Base-by-base conservation (phyloP, 1,139 yeast genomes). In the Yamadazyma epiphylla region DNA sequence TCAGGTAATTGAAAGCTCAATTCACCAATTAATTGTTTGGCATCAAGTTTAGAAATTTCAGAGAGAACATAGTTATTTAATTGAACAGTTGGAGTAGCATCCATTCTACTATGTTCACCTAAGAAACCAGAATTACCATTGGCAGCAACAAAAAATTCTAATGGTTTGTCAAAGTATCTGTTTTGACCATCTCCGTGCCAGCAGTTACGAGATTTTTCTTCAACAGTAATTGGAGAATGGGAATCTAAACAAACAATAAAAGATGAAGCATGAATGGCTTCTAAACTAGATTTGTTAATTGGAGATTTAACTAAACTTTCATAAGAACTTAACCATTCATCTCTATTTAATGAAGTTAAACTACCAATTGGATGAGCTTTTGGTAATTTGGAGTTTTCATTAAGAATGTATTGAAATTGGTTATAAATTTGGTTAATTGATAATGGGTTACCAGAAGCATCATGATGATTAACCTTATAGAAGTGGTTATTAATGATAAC, bases 81-180 rank as follows among this genome's bases (percentile, higher is more conserved):
- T 49, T 89, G 80, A 48, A 86, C 80, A 22, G 96, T 91, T 49
- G 96, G 96, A 13, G 96, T 87, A 41, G 97, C 98, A 59, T 91
- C 98, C 97, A 91, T 91, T 70, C 77, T 84, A 20, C 96, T 87
- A 65, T 91, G 98, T 64, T 91, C 98, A 39, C 95, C 97, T 53
- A 88, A 64, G 67, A 88, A 89, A 1, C 96, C 97, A 13, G 96
- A 85, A 45, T 79, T 71, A 40, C 95, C 96, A 56, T 87, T 88
- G 42, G 79, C 81, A 41, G 84, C 67, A 34, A 91, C 77, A 43
- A 88, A 75, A 55, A 86, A 82, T 64, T 91, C 94, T 43, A 85
- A 65, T 5, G 96, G 94, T 68, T 91, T 91, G 67, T 91, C 97
- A 58, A 74, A 89, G 68, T 75, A 91, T 53, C 98, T 74, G 69